Conservation (phyloP, 805 yeast genomes). For the Tetrapisispora nanseiensis region DNA sequence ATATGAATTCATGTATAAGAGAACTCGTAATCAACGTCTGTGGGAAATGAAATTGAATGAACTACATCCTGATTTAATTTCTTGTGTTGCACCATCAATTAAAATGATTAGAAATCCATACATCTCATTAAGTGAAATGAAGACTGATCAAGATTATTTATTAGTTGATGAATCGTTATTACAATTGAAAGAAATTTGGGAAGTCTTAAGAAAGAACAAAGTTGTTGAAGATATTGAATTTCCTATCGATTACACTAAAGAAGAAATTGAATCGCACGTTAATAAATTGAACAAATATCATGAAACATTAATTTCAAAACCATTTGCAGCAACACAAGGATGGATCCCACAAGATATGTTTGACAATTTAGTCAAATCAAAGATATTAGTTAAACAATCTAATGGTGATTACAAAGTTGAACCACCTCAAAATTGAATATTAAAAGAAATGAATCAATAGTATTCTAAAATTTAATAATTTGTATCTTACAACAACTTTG, state of each 20-base stretch:
- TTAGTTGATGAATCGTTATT: conserved; percentile 57
- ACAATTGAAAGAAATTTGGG: conserved; percentile 63
- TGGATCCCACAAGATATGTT: conserved; percentile 96
- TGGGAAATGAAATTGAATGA: conserved; percentile 76
- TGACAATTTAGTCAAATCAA: conserved; percentile 55
- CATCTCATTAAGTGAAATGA: conserved; percentile 48
- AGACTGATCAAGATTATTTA: conserved; percentile 46
- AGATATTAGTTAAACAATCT: conserved; percentile 51
- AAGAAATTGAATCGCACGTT: conserved; percentile 49
- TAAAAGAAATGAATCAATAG: too few species aligned
- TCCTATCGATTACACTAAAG: conserved; percentile 55
- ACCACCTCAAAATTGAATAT: too few species aligned
- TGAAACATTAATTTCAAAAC: conserved; percentile 53
- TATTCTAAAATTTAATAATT: too few species aligned
- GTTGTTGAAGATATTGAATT: conserved; percentile 41
- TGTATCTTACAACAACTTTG: too few species aligned
- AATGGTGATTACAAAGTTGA: conserved; percentile 42
- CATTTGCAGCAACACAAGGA: conserved; percentile 85
- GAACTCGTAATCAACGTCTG: conserved; percentile 82
- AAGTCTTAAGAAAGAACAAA: conserved; percentile 47
- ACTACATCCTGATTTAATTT: conserved; percentile 55
- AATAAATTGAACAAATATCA: conserved; percentile 57
- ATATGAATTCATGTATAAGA: conserved; percentile 74
- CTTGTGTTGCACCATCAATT: conserved; percentile 74
- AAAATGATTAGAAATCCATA: conserved; percentile 63